Evolutionary conservation across 345 rosid genomes (phyloP).

Genomic region (Acer negundo): DNA sequence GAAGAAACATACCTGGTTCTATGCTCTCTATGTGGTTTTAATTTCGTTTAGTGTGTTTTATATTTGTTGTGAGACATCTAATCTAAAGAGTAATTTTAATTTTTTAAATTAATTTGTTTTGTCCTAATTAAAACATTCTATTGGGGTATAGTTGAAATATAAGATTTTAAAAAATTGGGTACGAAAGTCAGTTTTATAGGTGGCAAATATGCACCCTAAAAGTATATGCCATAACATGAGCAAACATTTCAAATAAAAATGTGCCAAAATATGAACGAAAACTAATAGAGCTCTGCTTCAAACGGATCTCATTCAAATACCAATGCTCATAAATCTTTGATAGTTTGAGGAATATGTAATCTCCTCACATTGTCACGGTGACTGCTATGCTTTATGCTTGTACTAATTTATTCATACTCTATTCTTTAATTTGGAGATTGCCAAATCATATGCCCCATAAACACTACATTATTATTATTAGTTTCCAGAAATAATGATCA

Average conservation of each 20-base stretch:
- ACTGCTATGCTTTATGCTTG: background rate
- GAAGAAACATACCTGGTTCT: background rate
- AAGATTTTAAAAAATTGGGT: background rate
- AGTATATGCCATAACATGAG: background rate
- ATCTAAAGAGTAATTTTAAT: background rate
- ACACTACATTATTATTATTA: background rate
- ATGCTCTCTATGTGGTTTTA: background rate
- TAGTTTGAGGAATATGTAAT: background rate
- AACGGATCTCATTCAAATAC: background rate
- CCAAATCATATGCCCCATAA: background rate
- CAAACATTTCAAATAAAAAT: background rate
- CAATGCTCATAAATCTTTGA: background rate
- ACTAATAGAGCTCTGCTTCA: background rate
- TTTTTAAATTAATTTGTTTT: background rate
- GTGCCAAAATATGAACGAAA: background rate
- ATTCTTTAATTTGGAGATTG: background rate
- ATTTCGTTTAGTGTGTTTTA: background rate
- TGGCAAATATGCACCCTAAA: background rate
- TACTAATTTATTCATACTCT: background rate
- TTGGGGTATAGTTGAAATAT: background rate
- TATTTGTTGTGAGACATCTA: background rate
- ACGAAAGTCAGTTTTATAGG: background rate
- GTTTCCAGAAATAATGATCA: background rate
- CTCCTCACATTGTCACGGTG: background rate
- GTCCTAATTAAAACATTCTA: background rate